Evolutionary conservation across 1,284 basidiomycete genomes (phyloP), one percentile per base, ranked within the genome.

Genomic region (Microbotryum violaceum): DNA sequence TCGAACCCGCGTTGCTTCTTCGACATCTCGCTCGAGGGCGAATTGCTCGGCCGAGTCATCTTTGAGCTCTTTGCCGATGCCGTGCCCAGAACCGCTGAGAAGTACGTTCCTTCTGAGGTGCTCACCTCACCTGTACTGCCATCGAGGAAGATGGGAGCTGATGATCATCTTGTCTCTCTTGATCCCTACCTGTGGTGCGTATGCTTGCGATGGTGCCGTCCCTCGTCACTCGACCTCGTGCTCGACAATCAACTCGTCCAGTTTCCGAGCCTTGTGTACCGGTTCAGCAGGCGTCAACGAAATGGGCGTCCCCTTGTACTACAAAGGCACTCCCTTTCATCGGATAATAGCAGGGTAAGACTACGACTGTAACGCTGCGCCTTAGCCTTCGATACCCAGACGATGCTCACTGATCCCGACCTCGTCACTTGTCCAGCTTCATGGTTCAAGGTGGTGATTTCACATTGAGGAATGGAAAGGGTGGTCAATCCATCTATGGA

Each of bases 261-360:
- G 89, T 77, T 96, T 96, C 74, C 84, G 90, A 52, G 85, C 85
- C 12, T 78, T 96, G 61, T 91, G 88, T 74, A 93, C 90, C 0
- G 91, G 91, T 16, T 88, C 92, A 74, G 86, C 85, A 72, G 89
- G 90, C 18, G 72, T 85, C 85, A 0, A 76, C 78, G 2, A 73
- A 80, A 82, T 84, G 0, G 82, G 85, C 51, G 76, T 82, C 16
- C 84, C 86, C 4, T 80, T 94, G 4, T 86, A 86, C 75, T 96
- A 91, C 82, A 89, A 88, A 75, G 84, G 84, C 70, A 83, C 81
- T 61, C 83, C 84, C 51, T 79, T 91, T 20, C 89, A 91, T 72
- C 81, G 89, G 29, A 85, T 86, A 33, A 91, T 93, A 63, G 80
- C 63, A 0, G 58, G 56, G 46, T 54, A 20, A 18, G 52, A 9